Base-by-base conservation (phyloP, 2,329 filamentous ascomycete species). In the Colletotrichum camelliae region DNA sequence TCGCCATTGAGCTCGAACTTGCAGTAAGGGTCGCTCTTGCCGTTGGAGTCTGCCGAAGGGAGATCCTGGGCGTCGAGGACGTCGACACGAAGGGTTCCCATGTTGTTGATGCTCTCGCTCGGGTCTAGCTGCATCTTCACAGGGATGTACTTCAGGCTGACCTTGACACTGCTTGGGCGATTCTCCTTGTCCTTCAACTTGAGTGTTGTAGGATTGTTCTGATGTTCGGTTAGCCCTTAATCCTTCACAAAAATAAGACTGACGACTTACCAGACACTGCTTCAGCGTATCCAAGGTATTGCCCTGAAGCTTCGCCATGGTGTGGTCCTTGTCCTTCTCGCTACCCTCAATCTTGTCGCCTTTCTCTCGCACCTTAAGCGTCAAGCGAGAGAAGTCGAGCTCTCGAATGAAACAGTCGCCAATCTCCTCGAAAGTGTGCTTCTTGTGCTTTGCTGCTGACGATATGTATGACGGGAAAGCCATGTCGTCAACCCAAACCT, bases 81-180 rank as follows among this genome's bases (percentile, higher is more conserved):
- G 81, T 98, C 96, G n/a, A 99, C 95, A 24, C 96, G 94, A 27
- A 99, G 92, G 74, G 93, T 96, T 75, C 97, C 97, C 92, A 98
- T 98, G 86, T 99, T 99, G 91, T 98, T 98, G 89, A 99, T 98
- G 81, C 96, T 98, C 86, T 99, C 97, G 80, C 93, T 95, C 0
- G 97, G 94, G 81, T 99, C 96, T 65, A 99, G 93, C 72, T 93
- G 89, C 97, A 99, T 99, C 87, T 95, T 93, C 76, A 98, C 93
- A 0, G 97, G 97, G 29, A 99, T 93, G 83, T 98, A 99, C 85
- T 98, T 98, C 81, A 98, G 90, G 86, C 94, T 97, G 82, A 99
- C 94, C 79, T 94, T 97, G 82, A 99, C 90, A 81, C 93, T 96
- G 87, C 92, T 96, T 31, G 93, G 85, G 74, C 91, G 90, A 67